Evolutionary conservation across 768 basidiomycete genomes (phyloP), one percentile per base, ranked within the genome.

Genomic region (Xerocomus brunneocitrinus): DNA sequence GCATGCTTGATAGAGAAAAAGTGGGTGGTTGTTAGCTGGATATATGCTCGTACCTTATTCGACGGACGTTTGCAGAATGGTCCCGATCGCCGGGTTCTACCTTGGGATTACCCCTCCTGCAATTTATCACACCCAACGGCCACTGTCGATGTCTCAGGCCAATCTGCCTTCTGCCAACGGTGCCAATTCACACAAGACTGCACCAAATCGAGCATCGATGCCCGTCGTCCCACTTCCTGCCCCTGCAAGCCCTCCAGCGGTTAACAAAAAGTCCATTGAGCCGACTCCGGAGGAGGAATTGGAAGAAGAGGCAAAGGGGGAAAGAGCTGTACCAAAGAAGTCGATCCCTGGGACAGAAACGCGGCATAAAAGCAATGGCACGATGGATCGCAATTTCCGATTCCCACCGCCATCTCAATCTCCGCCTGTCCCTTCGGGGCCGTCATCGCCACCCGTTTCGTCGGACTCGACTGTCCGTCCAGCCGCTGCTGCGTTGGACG

Each of bases 1-100:
- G 92, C 95, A 0, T 98, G 95, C 65, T 81, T 87, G 47, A 68
- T 81, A 0, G 91, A 95, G 66, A 85, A 86, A 64, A 89, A 86
- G 92, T 93, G 57, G 57, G 84, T 68, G 24, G 6, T 9, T 8
- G 38, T 47, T 56, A 49, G 19, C 38, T 31, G n/a, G 4, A 12
- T 56, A 30, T 27, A 22, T 41, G 45, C 30, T 34, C 5, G 30
- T 8, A 45, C 41, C 41, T 50, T 22, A 55, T 47, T 22, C 39
- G 32, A 12, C 50, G 34, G 50, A 39, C 41, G 39, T n/a, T 47
- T 34, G 1, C 53, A 91, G 90, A 64, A 92, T 95, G 88, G 81
- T 95, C 8, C 87, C 92, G 5, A 94, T 94, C 54, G 81, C 86
- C 1, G 74, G 79, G 16, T 91, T 83, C 66, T 92, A 92, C 63